phyloP scores from a whole-genome alignment of 306 rosid species.

The Sechiopsis laciniata region DNA sequence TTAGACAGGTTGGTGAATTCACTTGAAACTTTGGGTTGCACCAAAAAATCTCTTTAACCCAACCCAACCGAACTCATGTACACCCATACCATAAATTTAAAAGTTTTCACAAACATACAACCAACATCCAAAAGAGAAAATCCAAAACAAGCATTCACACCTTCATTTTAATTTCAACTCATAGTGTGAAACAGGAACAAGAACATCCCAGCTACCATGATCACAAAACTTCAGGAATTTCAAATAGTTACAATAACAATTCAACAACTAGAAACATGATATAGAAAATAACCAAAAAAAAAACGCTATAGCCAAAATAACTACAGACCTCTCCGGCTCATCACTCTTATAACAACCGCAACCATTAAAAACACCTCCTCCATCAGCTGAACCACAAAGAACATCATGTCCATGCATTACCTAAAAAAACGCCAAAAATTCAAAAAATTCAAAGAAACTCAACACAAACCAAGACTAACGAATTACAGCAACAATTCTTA shows the following conservation, averaged over 20 bases:
- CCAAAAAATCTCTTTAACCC: too few relatives aligned
- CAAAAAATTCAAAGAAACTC: not conserved
- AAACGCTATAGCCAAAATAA: not conserved
- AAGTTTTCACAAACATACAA: constrained; percentile 11
- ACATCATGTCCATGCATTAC: constrained; percentile 44
- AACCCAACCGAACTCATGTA: too few relatives aligned
- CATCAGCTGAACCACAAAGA: constrained; percentile 21
- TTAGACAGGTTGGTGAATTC: too few relatives aligned
- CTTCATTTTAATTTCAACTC: not conserved
- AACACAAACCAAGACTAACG: not conserved
- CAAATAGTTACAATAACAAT: not conserved
- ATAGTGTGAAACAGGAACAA: not conserved
- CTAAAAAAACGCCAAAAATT: constrained; percentile 26
- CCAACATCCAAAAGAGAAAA: not conserved
- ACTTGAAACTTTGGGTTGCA: too few relatives aligned
- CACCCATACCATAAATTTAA: not conserved
- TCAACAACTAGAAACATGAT: not conserved
- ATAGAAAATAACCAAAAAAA: too few relatives aligned
- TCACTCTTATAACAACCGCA: not conserved
- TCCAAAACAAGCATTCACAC: not conserved
- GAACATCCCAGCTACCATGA: not conserved
- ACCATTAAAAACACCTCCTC: constrained; percentile 12
- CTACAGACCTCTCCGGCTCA: constrained; percentile 38
- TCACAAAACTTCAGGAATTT: not conserved
- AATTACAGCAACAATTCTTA: not conserved